A percentile compares a stretch with the other conserved stretches of the same genome.
Evolutionary conservation across 805 yeast genomes (phyloP).

Genomic region (Barnettozyma sucrosica): DNA sequence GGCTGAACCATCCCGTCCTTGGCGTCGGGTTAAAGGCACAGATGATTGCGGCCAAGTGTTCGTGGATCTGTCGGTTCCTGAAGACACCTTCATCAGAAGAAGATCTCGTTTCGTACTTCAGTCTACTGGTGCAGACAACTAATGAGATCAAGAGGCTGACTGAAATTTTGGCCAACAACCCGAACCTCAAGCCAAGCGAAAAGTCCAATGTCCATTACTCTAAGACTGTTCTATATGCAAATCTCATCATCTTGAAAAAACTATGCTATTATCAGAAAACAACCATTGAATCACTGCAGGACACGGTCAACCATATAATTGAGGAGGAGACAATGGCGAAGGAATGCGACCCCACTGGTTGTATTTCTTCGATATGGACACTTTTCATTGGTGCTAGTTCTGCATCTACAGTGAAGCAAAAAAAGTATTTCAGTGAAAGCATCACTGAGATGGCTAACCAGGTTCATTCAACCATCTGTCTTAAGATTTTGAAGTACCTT

Average conservation of each 20-base stretch:
- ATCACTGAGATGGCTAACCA: slow-evolving; percentile 13
- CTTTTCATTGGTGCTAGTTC: slow-evolving; percentile 23
- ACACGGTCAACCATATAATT: slow-evolving; percentile 12
- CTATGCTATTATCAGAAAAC: slow-evolving; percentile 11
- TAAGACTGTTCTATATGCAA: slow-evolving; percentile 14
- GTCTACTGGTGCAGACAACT: slow-evolving; percentile 1
- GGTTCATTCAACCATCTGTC: slow-evolving; percentile 18
- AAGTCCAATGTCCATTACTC: slow-evolving; percentile 15
- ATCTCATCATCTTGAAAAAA: slow-evolving; percentile 16
- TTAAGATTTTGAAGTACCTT: slow-evolving; percentile 21
- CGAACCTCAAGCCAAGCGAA: slow-evolving; percentile 7
- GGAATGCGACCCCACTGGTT: slow-evolving; percentile 5
- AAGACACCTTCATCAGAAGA: slow-evolving; percentile 14
- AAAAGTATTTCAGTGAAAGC: slow-evolving; percentile 10
- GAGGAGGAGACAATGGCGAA: slow-evolving; percentile 3
- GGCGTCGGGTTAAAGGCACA: slow-evolving; percentile 18
- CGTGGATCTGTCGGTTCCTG: slow-evolving; percentile 22
- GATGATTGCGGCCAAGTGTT: slow-evolving; percentile 18
- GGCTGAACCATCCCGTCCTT: slow-evolving; percentile 23
- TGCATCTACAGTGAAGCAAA: slow-evolving; percentile 10
- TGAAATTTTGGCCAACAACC: not conserved
- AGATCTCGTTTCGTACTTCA: slow-evolving; percentile 2
- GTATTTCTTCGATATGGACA: slow-evolving; percentile 19
- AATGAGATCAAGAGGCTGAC: slow-evolving; percentile 1
- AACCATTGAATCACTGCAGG: slow-evolving; percentile 11